Evolutionary conservation across 805 yeast species (phyloP).

Genomic region (Cyberlindnera subsufficiens): DNA sequence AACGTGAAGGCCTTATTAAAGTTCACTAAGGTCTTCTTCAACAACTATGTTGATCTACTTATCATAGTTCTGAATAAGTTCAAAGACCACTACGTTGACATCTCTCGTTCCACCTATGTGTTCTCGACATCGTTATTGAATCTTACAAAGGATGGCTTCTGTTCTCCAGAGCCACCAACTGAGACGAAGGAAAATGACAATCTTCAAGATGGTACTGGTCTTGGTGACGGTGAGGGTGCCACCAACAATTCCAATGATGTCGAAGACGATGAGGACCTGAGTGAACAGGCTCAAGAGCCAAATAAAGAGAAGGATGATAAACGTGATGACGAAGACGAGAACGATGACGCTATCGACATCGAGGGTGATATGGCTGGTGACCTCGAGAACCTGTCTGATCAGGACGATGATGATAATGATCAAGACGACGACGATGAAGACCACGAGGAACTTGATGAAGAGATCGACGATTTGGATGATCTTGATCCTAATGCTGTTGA

Average conservation of each 20-base stretch:
- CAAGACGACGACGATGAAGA: slow-evolving; percentile 49
- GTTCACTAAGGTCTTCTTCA: slow-evolving; percentile 57
- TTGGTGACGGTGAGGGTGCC: slow-evolving; percentile 92
- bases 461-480: slow-evolving; percentile 83
- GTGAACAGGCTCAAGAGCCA: slow-evolving; percentile 62
- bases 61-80: slow-evolving; percentile 37
- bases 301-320: slow-evolving; percentile 68
- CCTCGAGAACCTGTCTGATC: slow-evolving; percentile 70
- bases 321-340: slow-evolving; percentile 60
- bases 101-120: slow-evolving; percentile 57
- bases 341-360: slow-evolving; percentile 87
- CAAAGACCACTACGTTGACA: slow-evolving; percentile 42
- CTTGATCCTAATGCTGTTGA: slow-evolving; percentile 92
- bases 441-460: slow-evolving; percentile 78
- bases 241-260: slow-evolving; percentile 75
- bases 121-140: slow-evolving; percentile 50
- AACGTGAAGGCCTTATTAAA: slow-evolving; percentile 42
- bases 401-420: slow-evolving; percentile 50
- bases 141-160: slow-evolving; percentile 78
- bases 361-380: slow-evolving; percentile 98
- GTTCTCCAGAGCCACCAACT: slow-evolving; percentile 78
- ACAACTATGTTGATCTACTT: slow-evolving; percentile 51
- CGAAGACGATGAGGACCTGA: slow-evolving; percentile 86
- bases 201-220: slow-evolving; percentile 80
- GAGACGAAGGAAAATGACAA: slow-evolving; percentile 59